phyloP scores from a whole-genome alignment of 164 flowering plant genomes.

The Pachysandra terminalis region DNA sequence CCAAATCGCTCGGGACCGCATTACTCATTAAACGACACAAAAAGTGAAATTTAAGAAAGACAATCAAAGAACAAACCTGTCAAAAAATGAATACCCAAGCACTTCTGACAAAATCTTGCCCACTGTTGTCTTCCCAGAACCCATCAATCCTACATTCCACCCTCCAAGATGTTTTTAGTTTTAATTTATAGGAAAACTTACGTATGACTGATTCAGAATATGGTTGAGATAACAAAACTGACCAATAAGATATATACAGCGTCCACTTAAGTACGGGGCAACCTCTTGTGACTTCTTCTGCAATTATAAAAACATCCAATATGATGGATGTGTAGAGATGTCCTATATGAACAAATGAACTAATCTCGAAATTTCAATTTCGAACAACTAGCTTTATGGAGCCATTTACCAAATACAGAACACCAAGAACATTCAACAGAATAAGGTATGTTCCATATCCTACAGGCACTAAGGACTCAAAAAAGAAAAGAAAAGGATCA shows the following conservation, averaged over 20 bases:
- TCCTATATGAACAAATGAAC: neutral
- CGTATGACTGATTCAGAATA: neutral
- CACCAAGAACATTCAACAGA: neutral
- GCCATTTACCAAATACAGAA: neutral
- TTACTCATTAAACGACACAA: neutral
- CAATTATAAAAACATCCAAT: slow-evolving; percentile 28
- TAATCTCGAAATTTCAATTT: neutral
- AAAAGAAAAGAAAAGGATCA: neutral
- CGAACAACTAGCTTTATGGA: neutral
- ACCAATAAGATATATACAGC: slow-evolving; percentile 95
- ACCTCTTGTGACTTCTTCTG: slow-evolving; percentile 79
- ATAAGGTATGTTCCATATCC: neutral
- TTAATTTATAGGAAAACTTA: neutral
- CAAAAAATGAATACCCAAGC: slow-evolving; percentile 76
- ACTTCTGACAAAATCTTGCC: slow-evolving; percentile 79
- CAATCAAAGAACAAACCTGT: slow-evolving; percentile 61
- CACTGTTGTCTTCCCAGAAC: slow-evolving; percentile 95
- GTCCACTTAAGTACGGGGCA: slow-evolving; percentile 61
- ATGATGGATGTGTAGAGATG: slow-evolving; percentile 8
- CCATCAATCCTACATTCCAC: slow-evolving; percentile 88
- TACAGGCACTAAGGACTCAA: neutral
- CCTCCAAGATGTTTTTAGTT: neutral
- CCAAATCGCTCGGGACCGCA: neutral
- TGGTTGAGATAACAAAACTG: slow-evolving; percentile 28
- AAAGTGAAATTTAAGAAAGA: slow-evolving; percentile 37